Conservation (phyloP, 2,329 filamentous ascomycete genomes). For the Colletotrichum agaves region DNA sequence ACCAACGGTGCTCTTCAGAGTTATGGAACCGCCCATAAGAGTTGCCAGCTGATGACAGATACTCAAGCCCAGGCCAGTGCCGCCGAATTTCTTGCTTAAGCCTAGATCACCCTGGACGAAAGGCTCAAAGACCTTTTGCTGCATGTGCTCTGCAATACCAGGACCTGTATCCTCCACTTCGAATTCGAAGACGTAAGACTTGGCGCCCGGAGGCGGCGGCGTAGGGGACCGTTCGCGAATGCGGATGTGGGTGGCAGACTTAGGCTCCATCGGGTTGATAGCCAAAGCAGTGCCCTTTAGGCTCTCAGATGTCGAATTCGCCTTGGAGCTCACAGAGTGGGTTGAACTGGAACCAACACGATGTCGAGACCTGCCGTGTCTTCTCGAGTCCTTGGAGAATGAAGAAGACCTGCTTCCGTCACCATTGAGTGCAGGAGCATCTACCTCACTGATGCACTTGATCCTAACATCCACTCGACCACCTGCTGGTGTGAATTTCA, state of each 20-base stretch:
- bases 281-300: slow-evolving; percentile 63
- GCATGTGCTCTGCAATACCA: slow-evolving; percentile 82
- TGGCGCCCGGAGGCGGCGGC: slow-evolving; percentile 70
- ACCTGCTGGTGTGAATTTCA: slow-evolving; percentile 87
- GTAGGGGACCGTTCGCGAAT: slow-evolving; percentile 67
- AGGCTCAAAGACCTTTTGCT: slow-evolving; percentile 88
- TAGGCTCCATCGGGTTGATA: slow-evolving; percentile 72
- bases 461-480: slow-evolving; percentile 83
- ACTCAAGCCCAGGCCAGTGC: slow-evolving; percentile 86
- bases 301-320: slow-evolving; percentile 41
- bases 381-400: slow-evolving; percentile 58
- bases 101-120: slow-evolving; percentile 94
- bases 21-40: slow-evolving; percentile 84
- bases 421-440: slow-evolving; percentile 49
- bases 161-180: slow-evolving; percentile 90
- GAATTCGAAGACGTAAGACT: slow-evolving; percentile 82
- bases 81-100: slow-evolving; percentile 88
- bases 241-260: slow-evolving; percentile 57
- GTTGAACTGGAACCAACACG: slow-evolving; percentile 61
- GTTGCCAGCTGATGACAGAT: slow-evolving; percentile 89
- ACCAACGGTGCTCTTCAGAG: slow-evolving; percentile 76
- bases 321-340: slow-evolving; percentile 61
- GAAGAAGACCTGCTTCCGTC: slow-evolving; percentile 63
- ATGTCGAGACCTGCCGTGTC: slow-evolving; percentile 55
- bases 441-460: slow-evolving; percentile 73